Percentiles rank a stretch among this genome's conserved stretches.
Evolutionary conservation across 805 yeast species (phyloP).

Genomic region (Diddensiella transvaalensis): DNA sequence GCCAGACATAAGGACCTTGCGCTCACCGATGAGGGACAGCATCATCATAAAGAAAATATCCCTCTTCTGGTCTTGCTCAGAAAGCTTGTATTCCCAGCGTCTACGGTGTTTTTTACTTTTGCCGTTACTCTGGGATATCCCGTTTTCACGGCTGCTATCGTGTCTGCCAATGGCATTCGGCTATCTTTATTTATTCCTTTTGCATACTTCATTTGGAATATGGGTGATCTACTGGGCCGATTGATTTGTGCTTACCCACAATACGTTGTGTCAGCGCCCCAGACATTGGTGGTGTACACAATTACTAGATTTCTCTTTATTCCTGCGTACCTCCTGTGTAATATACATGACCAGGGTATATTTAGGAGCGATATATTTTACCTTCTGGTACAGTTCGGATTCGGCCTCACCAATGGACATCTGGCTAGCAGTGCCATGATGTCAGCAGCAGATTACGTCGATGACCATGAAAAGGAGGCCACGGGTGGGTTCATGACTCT

Average conservation of each 20-base stretch:
- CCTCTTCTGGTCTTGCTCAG: conserved; percentile 59
- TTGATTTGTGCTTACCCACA: conserved; percentile 52
- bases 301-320: conserved; percentile 52
- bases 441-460: conserved; percentile 59
- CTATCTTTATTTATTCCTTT: conserved; percentile 59
- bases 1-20: not conserved
- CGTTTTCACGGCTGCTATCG: conserved; percentile 75
- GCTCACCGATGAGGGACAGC: not conserved
- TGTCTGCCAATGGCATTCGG: conserved; percentile 43
- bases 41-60: conserved; percentile 37
- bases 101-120: conserved; percentile 71
- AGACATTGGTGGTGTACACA: conserved; percentile 51
- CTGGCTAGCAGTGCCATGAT: conserved; percentile 75
- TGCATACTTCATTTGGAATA: conserved; percentile 80
- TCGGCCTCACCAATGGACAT: conserved; percentile 89
- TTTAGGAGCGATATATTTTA: conserved; percentile 49
- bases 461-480: conserved; percentile 73
- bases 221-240: conserved; percentile 83
- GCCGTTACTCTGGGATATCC: conserved; percentile 78
- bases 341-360: conserved; percentile 46
- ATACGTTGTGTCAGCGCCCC: conserved; percentile 43
- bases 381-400: conserved; percentile 63
- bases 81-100: conserved; percentile 59
- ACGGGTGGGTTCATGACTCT: conserved; percentile 92
- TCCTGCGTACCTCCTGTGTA: conserved; percentile 70